Percentiles rank a stretch among this genome's conserved stretches.
phyloP scores from a whole-genome alignment of 148 eudicot genomes.

The Rhododendron williamsianum region DNA sequence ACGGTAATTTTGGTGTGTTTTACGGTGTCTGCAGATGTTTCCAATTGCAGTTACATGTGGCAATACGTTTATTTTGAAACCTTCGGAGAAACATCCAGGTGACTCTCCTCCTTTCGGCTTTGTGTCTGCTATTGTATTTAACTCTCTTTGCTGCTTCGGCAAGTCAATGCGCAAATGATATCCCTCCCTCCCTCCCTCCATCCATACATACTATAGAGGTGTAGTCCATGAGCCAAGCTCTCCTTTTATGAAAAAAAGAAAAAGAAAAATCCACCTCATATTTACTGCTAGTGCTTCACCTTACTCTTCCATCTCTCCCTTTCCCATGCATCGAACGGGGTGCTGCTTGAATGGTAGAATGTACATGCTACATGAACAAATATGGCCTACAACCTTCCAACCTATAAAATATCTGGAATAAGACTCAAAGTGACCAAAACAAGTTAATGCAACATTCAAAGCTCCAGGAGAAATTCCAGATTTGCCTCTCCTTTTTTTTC shows the following conservation, averaged over 20 bases:
- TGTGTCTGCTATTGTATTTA: background rate
- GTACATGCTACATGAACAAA: background rate
- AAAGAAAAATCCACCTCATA: background rate
- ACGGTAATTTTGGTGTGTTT: background rate
- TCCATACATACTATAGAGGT: background rate
- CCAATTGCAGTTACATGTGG: slow-evolving; percentile 63
- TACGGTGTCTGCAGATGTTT: slow-evolving; percentile 44
- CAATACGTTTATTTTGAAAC: slow-evolving; percentile 56
- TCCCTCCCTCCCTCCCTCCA: background rate
- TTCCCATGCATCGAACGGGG: background rate
- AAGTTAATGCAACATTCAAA: background rate
- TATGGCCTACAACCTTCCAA: background rate
- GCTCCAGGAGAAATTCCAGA: background rate
- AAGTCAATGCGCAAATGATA: background rate
- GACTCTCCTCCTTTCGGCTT: background rate
- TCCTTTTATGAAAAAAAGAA: background rate
- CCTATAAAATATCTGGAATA: background rate
- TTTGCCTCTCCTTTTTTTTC: background rate
- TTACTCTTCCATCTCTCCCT: background rate
- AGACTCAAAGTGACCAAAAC: background rate
- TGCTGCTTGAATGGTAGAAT: background rate
- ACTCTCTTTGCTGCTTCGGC: background rate
- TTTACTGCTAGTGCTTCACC: background rate
- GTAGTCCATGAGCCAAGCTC: background rate
- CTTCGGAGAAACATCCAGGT: slow-evolving; percentile 74